Percentiles rank a stretch among this genome's conserved stretches.
phyloP scores from a whole-genome alignment of 2,329 filamentous ascomycete species.

The Nemania diffusa region DNA sequence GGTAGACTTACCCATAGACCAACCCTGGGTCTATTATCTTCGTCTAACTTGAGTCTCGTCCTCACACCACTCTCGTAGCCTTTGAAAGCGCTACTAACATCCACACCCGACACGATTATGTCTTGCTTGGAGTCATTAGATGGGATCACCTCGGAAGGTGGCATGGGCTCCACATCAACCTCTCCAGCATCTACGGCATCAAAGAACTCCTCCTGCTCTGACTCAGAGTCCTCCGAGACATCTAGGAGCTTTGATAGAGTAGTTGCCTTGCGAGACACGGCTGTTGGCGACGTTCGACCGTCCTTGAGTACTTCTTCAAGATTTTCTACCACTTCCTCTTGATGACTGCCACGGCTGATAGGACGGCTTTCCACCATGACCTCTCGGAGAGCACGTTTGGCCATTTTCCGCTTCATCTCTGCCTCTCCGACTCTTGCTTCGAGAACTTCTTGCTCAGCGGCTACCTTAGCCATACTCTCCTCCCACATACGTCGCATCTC shows the following conservation, averaged over 20 bases:
- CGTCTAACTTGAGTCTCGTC: constrained; percentile 84
- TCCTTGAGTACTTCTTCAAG: constrained; percentile 50
- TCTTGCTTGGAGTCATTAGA: constrained; percentile 57
- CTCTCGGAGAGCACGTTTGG: constrained; percentile 89
- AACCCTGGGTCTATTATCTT: constrained; percentile 91
- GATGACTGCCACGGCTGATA: constrained; percentile 47
- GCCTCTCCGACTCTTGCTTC: constrained; percentile 89
- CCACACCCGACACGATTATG: constrained; percentile 59
- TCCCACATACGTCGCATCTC: constrained; percentile 97
- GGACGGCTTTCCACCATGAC: constrained; percentile 70
- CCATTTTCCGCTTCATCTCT: constrained; percentile 87
- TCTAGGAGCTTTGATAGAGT: constrained; percentile 76
- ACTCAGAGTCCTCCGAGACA: constrained; percentile 78
- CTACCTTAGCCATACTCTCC: constrained; percentile 98
- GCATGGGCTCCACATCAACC: constrained; percentile 80
- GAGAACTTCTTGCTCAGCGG: constrained; percentile 89
- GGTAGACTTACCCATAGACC: constrained; percentile 83
- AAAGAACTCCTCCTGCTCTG: constrained; percentile 93
- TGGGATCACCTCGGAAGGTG: constrained; percentile 57
- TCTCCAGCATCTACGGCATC: constrained; percentile 95
- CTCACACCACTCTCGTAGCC: constrained; percentile 93
- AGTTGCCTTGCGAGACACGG: constrained; percentile 67
- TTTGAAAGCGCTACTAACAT: constrained; percentile 81
- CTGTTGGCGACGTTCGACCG: constrained; percentile 56
- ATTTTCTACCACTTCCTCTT: constrained; percentile 48